phyloP scores from a whole-genome alignment of 2,329 filamentous ascomycete genomes.

The Clarireedia monteithiana region DNA sequence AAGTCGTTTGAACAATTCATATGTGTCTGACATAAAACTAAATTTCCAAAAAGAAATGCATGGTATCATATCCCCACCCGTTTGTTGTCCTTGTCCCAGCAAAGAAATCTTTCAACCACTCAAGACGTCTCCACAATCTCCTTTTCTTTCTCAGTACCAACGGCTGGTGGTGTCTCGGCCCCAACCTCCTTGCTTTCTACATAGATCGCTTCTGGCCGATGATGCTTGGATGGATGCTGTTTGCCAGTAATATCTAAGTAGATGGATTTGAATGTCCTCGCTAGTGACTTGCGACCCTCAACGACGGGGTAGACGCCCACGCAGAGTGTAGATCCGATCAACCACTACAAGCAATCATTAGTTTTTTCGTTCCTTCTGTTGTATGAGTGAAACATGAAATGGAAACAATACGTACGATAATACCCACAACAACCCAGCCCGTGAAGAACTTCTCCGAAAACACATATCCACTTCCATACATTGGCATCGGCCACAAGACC shows the following conservation, averaged over 20 bases:
- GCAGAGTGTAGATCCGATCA: slow-evolving; percentile 62
- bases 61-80: neutral
- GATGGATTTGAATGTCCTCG: slow-evolving; percentile 53
- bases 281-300: slow-evolving; percentile 65
- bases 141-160: slow-evolving; percentile 15
- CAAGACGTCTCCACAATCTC: slow-evolving; percentile 8
- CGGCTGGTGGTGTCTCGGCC: slow-evolving; percentile 17
- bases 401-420: slow-evolving; percentile 37
- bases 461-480: slow-evolving; percentile 77
- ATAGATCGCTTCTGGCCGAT: slow-evolving; percentile 22
- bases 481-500: slow-evolving; percentile 84
- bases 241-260: slow-evolving; percentile 48
- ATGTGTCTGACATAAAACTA: no score
- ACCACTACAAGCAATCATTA: slow-evolving; percentile 40
- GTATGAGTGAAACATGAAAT: neutral
- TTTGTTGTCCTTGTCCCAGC: neutral
- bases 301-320: slow-evolving; percentile 78
- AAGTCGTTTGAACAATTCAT: no score
- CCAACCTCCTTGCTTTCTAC: slow-evolving; percentile 23
- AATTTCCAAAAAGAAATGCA: no score
- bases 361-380: neutral
- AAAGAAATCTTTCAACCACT: neutral
- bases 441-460: slow-evolving; percentile 79
- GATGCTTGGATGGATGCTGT: slow-evolving; percentile 23
- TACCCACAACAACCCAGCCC: slow-evolving; percentile 69